Base-by-base conservation (phyloP, 441 rosid species). In the Viola pubescens region DNA sequence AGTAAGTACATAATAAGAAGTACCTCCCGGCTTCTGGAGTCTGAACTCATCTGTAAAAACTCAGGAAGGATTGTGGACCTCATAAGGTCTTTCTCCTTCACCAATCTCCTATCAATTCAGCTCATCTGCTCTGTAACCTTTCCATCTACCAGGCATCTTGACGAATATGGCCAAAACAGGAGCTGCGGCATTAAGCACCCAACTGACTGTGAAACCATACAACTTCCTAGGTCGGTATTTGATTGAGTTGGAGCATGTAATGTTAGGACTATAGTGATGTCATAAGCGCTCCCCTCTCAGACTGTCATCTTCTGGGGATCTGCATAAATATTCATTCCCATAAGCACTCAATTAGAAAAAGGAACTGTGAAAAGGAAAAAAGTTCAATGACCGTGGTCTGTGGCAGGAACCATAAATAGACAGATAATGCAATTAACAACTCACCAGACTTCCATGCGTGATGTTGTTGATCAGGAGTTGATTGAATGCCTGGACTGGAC, bases 391-490 rank as follows among this genome's bases (percentile, higher is more conserved):
- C 1, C 1, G 34, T 26, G 34, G 4, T 19, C 4, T 5, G 38
- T 45, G 48, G 10, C 42, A 12, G 52, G 42, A n/a, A 7, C 49
- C 7, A 7, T 7, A 8, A 54, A 61, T 26, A 37, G 37, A 19
- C 38, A 9, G 12, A 56, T 6, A 9, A 14, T n/a, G n/a, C 44
- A 39, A 55, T 39, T 14, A 54, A 58, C 9, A 48, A 7, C 73
- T 60, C 56, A 77, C 86, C 79, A 37, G 78, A 52, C 57, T 65
- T 64, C 48, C 39, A 46, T 41, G 60, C 42, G 13, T 43, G 63
- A 45, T 40, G 52, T 39, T 52, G 60, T 67, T 53, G 64, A 45
- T 37, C 66, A 13, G 44, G 45, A 58, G 61, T 70, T 8, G 37
- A 19, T 43, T 59, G 56, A 54, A 44, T 43, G 65, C 59, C 63